Conservation (phyloP, 306 rosid genomes). For the Argentina anserina region DNA sequence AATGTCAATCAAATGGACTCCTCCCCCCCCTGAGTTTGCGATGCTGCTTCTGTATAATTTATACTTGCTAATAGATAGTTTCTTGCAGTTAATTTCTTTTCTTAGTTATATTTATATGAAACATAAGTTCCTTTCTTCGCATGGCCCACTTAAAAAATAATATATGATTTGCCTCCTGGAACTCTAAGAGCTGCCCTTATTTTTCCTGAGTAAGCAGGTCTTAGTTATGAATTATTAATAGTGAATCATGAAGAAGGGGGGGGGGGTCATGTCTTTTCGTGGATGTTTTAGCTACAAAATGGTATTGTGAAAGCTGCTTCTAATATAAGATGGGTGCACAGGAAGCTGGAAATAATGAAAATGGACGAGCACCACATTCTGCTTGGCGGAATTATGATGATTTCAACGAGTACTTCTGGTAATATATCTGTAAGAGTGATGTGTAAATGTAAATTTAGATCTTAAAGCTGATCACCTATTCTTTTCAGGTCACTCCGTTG, state of each 20-base stretch:
- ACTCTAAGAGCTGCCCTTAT: neutral
- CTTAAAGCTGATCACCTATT: conserved; percentile 22
- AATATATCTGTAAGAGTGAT: conserved; percentile 17
- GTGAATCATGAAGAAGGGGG: neutral
- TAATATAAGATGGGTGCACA: conserved; percentile 30
- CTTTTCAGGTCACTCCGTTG: conserved; percentile 74
- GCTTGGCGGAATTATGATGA: conserved; percentile 99
- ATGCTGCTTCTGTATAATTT: neutral
- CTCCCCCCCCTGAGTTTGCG: neutral
- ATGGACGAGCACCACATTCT: conserved; percentile 91
- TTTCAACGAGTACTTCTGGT: conserved; percentile 94
- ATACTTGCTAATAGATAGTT: neutral
- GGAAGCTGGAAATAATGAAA: conserved; percentile 84
- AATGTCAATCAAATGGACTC: neutral
- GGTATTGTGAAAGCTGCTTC: neutral
- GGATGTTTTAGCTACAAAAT: neutral
- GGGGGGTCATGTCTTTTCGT: neutral
- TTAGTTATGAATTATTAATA: neutral
- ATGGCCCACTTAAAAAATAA: neutral
- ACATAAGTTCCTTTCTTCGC: neutral
- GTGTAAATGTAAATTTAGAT: neutral
- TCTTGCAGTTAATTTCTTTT: neutral
- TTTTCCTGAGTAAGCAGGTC: neutral
- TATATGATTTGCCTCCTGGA: neutral
- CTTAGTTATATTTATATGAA: neutral